phyloP scores from a whole-genome alignment of 495 filamentous ascomycete species.

The Thermothielavioides terrestris region DNA sequence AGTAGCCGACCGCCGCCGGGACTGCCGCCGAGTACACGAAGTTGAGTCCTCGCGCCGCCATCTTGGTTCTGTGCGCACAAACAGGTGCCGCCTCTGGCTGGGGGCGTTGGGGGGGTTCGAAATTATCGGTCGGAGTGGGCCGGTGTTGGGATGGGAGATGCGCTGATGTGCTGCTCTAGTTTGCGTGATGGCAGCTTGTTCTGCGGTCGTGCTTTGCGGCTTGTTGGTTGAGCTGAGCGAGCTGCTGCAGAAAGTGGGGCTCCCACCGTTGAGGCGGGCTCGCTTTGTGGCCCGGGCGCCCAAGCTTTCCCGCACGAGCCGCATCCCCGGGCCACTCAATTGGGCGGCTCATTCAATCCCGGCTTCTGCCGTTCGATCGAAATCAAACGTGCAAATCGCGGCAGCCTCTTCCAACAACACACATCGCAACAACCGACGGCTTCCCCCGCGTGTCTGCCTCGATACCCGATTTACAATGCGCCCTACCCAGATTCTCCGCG shows the following conservation, averaged over 20 bases:
- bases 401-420: conserved; percentile 19
- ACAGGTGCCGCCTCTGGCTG: neutral
- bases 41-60: conserved; percentile 50
- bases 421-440: conserved; percentile 30
- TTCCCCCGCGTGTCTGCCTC: conserved; percentile 12
- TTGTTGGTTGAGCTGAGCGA: conserved; percentile 13
- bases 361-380: conserved; percentile 27
- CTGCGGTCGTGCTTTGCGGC: conserved; percentile 5
- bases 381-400: conserved; percentile 15
- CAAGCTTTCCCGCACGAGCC: conserved; percentile 17
- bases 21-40: conserved; percentile 62
- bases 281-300: neutral
- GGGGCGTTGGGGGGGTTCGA: conserved; percentile 8
- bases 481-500: conserved; percentile 40
- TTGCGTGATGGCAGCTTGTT: neutral
- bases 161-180: neutral
- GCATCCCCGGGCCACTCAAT: too few species aligned
- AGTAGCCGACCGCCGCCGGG: conserved; percentile 55
- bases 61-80: conserved; percentile 12
- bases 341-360: conserved; percentile 27
- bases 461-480: conserved; percentile 50
- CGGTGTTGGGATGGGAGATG: conserved; percentile 8
- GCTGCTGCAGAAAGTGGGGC: conserved; percentile 19
- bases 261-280: neutral
- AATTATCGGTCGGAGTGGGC: neutral